Percentiles rank a stretch among this genome's conserved stretches.
phyloP scores from a whole-genome alignment of 441 rosid genomes.

The Erodium texanum region DNA sequence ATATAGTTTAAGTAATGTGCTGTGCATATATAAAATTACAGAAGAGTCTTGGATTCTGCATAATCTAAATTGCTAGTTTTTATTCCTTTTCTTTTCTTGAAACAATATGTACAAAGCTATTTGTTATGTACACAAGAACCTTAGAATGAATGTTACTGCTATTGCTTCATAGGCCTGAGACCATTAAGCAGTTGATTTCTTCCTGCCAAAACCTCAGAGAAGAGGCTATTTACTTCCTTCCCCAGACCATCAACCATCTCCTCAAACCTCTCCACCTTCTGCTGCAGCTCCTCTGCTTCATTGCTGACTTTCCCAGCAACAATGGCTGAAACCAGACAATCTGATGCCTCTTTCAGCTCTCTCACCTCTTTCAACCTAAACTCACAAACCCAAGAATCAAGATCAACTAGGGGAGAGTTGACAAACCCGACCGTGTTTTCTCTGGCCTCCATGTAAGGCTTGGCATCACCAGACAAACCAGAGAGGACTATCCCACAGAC shows the following conservation, averaged over 20 bases:
- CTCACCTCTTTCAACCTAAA: conserved; percentile 29
- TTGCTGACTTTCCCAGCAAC: conserved; percentile 16
- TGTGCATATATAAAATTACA: background rate
- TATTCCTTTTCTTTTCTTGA: background rate
- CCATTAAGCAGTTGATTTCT: conserved; percentile 46
- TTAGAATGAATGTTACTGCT: conserved; percentile 4
- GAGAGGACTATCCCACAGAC: conserved; percentile 33
- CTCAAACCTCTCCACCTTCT: conserved; percentile 31
- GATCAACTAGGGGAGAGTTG: conserved; percentile 19
- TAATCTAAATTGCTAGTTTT: background rate
- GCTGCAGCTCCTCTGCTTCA: conserved; percentile 35
- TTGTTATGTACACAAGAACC: background rate
- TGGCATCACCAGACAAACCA: conserved; percentile 34
- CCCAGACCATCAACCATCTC: conserved; percentile 30
- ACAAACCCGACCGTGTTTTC: conserved; percentile 17
- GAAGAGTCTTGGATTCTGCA: background rate
- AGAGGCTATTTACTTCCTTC: conserved; percentile 35
- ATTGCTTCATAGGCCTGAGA: conserved; percentile 23
- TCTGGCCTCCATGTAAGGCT: conserved; percentile 27
- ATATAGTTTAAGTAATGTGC: conserved; percentile 12
- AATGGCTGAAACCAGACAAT: conserved; percentile 27
- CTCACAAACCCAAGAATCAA: conserved; percentile 27
- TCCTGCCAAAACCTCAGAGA: conserved; percentile 34
- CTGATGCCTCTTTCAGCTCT: conserved; percentile 38
- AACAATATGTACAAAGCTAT: conserved; percentile 3